Base-by-base conservation (phyloP, 2,329 filamentous ascomycete species). In the Scedosporium boydii region DNA sequence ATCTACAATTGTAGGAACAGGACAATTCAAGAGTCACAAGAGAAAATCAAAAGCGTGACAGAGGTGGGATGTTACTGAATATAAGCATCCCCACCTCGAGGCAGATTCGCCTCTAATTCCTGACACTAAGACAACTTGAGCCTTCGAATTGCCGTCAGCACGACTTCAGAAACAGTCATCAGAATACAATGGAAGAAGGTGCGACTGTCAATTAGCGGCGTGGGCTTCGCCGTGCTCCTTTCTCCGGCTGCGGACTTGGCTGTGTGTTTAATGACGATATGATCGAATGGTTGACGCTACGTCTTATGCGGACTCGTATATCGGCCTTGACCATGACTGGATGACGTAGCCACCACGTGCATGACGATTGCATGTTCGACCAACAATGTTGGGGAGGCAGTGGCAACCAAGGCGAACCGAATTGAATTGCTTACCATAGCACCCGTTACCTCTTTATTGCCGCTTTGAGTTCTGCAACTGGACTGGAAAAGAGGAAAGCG, bases 271-370 rank as follows among this genome's bases (percentile, higher is more conserved):
- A 55, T 55, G 51, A 55, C 51, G 51, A 55, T 55, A 55, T 55
- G 51, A 55, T 55, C 18, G 21, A 55, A 55, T 55, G 51, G 51
- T 27, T 27, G 48, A 53, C 48, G 48, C 44, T n/a, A 26, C 23
- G 48, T 53, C 48, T 12, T 3, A 21, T 26, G 16, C 12, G 51
- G 51, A 14, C 12, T 23, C 18, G 21, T 55, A 18, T 48, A 38
- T 18, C 18, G 42, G 16, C 12, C 42, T 46, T 21, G n/a, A 6
- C 16, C 44, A 48, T 48, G 51, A 16, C 23, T 23, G 51, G 51
- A 55, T 55, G 51, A 55, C 51, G 51, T 55, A 55, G 51, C 18
- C 21, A 55, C 51, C 51, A 55, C 51, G 51, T 55, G 44, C 44
- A 48, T n/a, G 18, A 48, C 18, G 44, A 18, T 48, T 48, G 44